Conservation (phyloP, 2,329 filamentous ascomycete species). For the Zasmidium cellare region DNA sequence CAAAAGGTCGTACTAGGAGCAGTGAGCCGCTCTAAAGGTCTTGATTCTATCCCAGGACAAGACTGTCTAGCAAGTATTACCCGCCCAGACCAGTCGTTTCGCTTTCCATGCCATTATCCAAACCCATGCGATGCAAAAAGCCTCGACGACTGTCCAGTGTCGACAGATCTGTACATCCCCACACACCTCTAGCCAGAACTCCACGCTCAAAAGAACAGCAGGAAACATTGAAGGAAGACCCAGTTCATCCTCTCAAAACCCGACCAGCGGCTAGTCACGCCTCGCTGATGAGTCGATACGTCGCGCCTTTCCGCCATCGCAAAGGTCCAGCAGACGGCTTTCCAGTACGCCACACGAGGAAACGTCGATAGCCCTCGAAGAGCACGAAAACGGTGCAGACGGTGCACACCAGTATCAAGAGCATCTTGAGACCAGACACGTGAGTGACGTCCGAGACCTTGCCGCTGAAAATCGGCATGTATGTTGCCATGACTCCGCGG, state of each 20-base stretch:
- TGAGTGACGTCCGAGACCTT: constrained; percentile 3
- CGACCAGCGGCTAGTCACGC: constrained; percentile 11
- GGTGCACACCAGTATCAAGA: constrained; percentile 21
- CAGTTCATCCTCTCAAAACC: neutral
- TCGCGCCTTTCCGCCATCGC: constrained; percentile 25
- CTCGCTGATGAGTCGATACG: constrained; percentile 25
- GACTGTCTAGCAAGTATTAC: neutral
- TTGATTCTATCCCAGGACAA: neutral
- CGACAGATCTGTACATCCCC: neutral
- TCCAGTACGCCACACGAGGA: constrained; percentile 25
- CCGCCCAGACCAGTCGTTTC: neutral
- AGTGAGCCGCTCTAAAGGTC: neutral
- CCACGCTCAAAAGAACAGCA: neutral
- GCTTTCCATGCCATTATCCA: neutral
- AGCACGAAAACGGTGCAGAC: constrained; percentile 23
- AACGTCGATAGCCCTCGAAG: constrained; percentile 28
- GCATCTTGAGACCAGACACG: constrained; percentile 19
- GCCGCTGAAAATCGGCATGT: constrained; percentile 14
- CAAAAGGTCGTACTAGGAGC: neutral
- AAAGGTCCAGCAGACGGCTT: constrained; percentile 21
- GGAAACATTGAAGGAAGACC: neutral
- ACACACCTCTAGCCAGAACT: neutral
- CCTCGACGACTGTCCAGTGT: too few relatives aligned
- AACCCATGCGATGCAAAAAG: neutral
- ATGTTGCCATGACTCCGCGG: constrained; percentile 21